phyloP scores from a whole-genome alignment of 148 eudicot genomes.

The Diospyros kaki region DNA sequence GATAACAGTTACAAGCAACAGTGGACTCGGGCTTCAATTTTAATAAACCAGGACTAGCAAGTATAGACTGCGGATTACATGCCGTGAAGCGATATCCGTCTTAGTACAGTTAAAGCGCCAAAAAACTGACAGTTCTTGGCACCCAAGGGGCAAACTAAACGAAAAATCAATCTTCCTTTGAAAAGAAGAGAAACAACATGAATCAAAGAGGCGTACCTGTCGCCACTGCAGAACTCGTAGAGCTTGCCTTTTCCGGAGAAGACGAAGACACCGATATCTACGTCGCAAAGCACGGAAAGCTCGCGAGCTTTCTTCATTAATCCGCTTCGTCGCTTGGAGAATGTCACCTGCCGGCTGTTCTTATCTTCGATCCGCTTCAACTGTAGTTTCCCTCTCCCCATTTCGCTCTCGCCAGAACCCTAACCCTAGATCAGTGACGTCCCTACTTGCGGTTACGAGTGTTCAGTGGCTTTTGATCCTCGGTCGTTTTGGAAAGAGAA shows the following conservation, averaged over 20 bases:
- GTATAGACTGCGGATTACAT: not conserved
- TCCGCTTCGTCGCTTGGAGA: conserved; percentile 8
- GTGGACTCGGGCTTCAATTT: no score
- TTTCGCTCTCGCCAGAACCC: conserved; percentile 3
- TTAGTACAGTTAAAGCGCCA: not conserved
- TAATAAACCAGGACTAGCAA: no score
- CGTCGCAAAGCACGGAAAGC: conserved; percentile 2
- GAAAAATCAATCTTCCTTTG: no score
- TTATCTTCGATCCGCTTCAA: conserved; percentile 13
- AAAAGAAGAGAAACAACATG: no score
- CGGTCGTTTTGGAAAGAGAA: not conserved
- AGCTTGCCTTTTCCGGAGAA: conserved; percentile 8
- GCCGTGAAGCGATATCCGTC: not conserved
- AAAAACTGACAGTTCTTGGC: no score
- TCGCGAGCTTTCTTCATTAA: conserved; percentile 13
- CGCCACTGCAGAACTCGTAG: conserved; percentile 14
- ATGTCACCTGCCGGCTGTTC: conserved; percentile 11
- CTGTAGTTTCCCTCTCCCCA: conserved; percentile 14
- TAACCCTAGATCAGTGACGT: not conserved
- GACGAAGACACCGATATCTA: conserved; percentile 8
- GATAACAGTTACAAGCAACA: no score
- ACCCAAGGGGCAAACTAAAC: no score
- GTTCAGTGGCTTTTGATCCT: not conserved
- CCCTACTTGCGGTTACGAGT: not conserved
- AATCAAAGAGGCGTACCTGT: conserved; percentile 1